Conservation (phyloP, 805 yeast genomes). For the Candida ficus region DNA sequence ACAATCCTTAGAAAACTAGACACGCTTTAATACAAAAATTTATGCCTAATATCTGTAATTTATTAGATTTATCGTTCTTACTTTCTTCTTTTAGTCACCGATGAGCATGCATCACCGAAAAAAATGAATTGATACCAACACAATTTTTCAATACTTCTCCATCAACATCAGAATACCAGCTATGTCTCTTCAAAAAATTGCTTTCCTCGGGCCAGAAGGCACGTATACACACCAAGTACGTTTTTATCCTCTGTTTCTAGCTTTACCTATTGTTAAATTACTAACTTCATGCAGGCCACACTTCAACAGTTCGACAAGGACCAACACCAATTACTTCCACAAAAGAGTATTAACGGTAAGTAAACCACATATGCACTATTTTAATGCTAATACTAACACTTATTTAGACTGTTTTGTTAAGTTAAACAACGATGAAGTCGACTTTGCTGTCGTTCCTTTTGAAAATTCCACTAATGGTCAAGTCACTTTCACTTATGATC, state of each 20-base stretch:
- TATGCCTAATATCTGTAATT: too few species aligned
- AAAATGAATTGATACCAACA: too few species aligned
- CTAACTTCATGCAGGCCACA: constrained; percentile 38
- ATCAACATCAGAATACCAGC: too few species aligned
- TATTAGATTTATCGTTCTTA: too few species aligned
- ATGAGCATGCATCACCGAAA: background rate
- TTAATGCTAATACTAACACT: constrained; percentile 11
- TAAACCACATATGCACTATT: constrained; percentile 1
- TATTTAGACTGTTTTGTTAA: constrained; percentile 53
- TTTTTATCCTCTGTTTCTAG: background rate
- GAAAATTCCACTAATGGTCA: constrained; percentile 96
- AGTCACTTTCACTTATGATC: constrained; percentile 80
- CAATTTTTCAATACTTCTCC: too few species aligned
- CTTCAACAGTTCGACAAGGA: constrained; percentile 44
- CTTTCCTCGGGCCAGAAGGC: constrained; percentile 85
- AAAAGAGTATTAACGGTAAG: constrained; percentile 16
- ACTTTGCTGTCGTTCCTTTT: constrained; percentile 77
- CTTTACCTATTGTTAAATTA: background rate
- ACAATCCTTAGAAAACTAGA: constrained; percentile 53
- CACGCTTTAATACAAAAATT: background rate
- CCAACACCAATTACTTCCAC: constrained; percentile 19
- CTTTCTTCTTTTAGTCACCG: too few species aligned
- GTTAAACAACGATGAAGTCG: constrained; percentile 39
- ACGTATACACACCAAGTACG: constrained; percentile 85
- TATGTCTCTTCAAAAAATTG: constrained; percentile 52